Evolutionary conservation across 2,329 filamentous ascomycete genomes (phyloP).

Genomic region (Dactylellina parvicollis): DNA sequence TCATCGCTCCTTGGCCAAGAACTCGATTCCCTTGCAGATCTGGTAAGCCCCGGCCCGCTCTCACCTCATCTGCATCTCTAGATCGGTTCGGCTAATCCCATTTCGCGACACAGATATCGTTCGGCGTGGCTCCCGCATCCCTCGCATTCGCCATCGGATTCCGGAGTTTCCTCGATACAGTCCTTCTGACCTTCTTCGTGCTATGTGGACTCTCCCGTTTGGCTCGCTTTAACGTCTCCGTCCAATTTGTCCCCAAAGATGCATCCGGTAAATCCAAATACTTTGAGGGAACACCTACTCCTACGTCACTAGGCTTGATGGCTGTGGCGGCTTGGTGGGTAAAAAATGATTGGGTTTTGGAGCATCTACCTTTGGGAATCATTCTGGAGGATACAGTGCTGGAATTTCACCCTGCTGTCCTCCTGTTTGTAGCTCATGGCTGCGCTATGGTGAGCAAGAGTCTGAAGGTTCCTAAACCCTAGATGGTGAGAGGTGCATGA

Average conservation of each 20-base stretch:
- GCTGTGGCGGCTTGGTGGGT: conserved; percentile 91
- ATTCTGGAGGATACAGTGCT: conserved; percentile 73
- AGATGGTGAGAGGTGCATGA: not conserved
- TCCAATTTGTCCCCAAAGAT: conserved; percentile 88
- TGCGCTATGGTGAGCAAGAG: conserved; percentile 96
- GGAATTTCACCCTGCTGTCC: conserved; percentile 84
- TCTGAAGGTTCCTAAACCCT: conserved; percentile 84
- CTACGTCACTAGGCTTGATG: conserved; percentile 83
- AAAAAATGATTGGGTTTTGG: conserved; percentile 79
- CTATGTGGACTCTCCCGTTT: conserved; percentile 92
- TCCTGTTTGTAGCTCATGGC: conserved; percentile 86
- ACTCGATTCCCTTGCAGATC: conserved; percentile 90
- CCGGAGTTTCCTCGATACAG: conserved; percentile 82
- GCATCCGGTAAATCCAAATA: conserved; percentile 89
- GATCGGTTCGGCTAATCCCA: not conserved
- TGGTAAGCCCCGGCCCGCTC: conserved; percentile 62
- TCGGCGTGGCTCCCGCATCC: conserved; percentile 87
- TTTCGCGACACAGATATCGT: conserved; percentile 77
- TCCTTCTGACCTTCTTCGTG: conserved; percentile 85
- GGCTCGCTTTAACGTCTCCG: conserved; percentile 97
- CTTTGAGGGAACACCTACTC: conserved; percentile 97
- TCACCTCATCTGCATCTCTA: not conserved
- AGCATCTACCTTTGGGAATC: conserved; percentile 79
- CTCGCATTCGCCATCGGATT: conserved; percentile 89
- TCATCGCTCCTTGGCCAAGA: conserved; percentile 98